These are phyloP conservation scores for Conringia planisiliqua DNA, from an alignment of 345 rosid genomes.

Conservation along the genomic window DNA sequence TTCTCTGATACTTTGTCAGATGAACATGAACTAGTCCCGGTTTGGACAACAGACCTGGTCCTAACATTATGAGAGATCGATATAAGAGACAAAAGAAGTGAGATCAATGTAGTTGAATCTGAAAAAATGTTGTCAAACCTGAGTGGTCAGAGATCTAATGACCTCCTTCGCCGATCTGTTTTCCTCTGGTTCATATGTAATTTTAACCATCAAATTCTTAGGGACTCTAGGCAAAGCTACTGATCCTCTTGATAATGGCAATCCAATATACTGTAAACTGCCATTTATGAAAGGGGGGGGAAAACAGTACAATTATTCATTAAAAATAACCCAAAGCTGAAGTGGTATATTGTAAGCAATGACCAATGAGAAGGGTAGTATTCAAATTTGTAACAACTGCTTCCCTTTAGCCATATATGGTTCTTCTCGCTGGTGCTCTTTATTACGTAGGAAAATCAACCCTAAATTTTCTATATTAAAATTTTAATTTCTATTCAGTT, in stretches of 20 bases:
- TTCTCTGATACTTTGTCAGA: not conserved
- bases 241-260: conserved; percentile 36
- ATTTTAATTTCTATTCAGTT: too few relatives aligned
- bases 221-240: conserved; percentile 31
- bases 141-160: conserved; percentile 67
- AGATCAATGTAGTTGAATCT: not conserved
- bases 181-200: conserved; percentile 79
- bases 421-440: too few relatives aligned
- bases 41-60: not conserved
- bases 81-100: not conserved
- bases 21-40: not conserved
- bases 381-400: too few relatives aligned
- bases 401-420: too few relatives aligned
- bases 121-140: conserved; percentile 43
- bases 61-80: not conserved
- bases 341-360: too few relatives aligned
- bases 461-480: too few relatives aligned
- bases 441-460: too few relatives aligned
- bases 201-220: conserved; percentile 40
- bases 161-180: conserved; percentile 82
- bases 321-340: too few relatives aligned
- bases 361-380: too few relatives aligned
- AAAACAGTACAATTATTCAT: conserved; percentile 35
- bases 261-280: conserved; percentile 35
- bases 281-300: conserved; percentile 40